Base-by-base conservation (phyloP, 2,329 filamentous ascomycete species). In the Monilinia fructicola region DNA sequence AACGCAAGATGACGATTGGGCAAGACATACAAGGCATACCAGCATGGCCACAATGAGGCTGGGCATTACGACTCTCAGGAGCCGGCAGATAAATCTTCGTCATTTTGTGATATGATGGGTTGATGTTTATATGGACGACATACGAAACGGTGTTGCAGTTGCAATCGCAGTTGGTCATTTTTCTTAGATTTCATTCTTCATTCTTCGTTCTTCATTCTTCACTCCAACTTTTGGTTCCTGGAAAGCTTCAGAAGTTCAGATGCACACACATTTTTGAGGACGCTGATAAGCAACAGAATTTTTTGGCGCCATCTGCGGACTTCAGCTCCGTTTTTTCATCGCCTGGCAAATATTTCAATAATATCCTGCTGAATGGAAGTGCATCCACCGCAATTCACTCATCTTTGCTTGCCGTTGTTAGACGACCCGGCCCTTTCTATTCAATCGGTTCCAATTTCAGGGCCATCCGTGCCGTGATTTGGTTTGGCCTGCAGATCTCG, bases 1-100 rank as follows among this genome's bases (percentile, higher is more conserved):
- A 50, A 16, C 26, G 16, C 10, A 12, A 16, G 44, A 38, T n/a
- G 38, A 48, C 21, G n/a, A 61, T 61, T 61, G 58, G 58, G 58
- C 31, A 26, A 50, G 44, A 9, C 44, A 52, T 26, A 50, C 31
- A 38, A 23, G 44, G 14, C 44, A 52, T 21, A 50, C 46, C 35
- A 52, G 58, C 58, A 61, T 61, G 58, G 44, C 58, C 58, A 61
- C 58, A 61, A 50, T 61, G 58, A 50, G 58, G 58, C 44, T 60
- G 56, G 56, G 31, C 40, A 38, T n/a, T 55, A 23, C 31, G 16
- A 23, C 21, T 60, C 44, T 38, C n/a, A 38, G 18, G 12, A 54
- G 58, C 44, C 58, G 58, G 58, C 44, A 50, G 28, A 52, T 50
- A 48, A 38, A 61, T 50, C 58, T 60, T 60, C 4, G 21, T 60